Evolutionary conservation across 2,329 filamentous ascomycete species (phyloP).

Genomic region (Sclerotinia subarctica): DNA sequence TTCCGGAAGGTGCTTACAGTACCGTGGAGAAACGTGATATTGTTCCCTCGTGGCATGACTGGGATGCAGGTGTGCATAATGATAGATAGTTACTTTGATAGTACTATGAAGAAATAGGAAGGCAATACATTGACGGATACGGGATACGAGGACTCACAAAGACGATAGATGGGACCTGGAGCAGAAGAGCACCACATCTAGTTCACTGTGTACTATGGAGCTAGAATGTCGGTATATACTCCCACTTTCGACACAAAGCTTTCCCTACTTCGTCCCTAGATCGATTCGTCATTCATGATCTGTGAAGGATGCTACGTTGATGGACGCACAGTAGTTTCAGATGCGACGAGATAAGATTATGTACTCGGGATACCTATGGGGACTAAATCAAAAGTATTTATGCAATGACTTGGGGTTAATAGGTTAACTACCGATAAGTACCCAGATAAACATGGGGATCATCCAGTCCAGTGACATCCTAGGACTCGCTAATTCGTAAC

Average conservation of each 20-base stretch:
- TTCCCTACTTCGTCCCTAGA: neutral
- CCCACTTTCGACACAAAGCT: neutral
- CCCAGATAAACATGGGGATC: conserved; percentile 9
- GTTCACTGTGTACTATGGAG: neutral
- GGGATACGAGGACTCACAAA: neutral
- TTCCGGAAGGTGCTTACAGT: conserved; percentile 7
- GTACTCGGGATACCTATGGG: neutral
- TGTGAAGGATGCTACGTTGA: neutral
- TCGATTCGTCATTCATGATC: neutral
- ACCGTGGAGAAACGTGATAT: conserved; percentile 4
- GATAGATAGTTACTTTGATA: neutral
- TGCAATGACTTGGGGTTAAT: neutral
- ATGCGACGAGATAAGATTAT: neutral
- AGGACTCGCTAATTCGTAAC: neutral
- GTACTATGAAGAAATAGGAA: conserved; percentile 11
- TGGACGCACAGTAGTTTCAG: neutral
- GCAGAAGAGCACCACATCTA: no score
- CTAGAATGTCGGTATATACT: neutral
- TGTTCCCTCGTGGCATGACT: conserved; percentile 1
- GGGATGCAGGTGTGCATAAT: neutral
- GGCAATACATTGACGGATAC: neutral
- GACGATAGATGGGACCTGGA: no score
- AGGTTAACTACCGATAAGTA: neutral
- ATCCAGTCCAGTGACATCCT: neutral
- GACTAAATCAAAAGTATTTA: neutral